Base-by-base conservation (phyloP, 1,139 yeast species). In the Arxiozyma slooffiae region DNA sequence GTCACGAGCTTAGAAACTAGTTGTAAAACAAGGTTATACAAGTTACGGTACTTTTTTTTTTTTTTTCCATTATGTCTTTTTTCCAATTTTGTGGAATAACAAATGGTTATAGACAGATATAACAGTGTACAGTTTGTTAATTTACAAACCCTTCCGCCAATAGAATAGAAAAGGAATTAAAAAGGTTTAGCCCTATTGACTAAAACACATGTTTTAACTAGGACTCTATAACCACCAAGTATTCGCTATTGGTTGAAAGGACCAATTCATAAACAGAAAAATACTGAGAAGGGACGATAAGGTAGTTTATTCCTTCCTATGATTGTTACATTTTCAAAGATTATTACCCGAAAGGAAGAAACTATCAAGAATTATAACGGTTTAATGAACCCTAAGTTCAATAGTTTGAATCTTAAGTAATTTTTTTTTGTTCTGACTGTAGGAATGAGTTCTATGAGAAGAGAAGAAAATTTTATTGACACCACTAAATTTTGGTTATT, bases 151-250 rank as follows among this genome's bases (percentile, higher is more conserved):
- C 74, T 76, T 76, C 49, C 77, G 3, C n/a, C n/a, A n/a, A n/a
- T n/a, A n/a, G n/a, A 68, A 74, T 56, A 67, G 82, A 36, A 80
- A 77, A 59, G 81, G n/a, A n/a, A 78, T 53, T 79, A 78, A 60
- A 60, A 73, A 50, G 79, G 77, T 58, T 63, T 77, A 74, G 75
- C 71, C 53, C 76, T 74, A 22, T 78, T 69, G 60, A 58, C 62
- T 22, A 49, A 58, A 23, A 58, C 56, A 46, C 61, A 59, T 23
- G 60, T 60, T 38, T 75, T 77, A 42, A 79, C 78, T 0, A 51
- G 76, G 30, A 71, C 77, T 50, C 81, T 81, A 4, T 78, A 74
- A 72, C 74, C 78, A 1, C 81, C 81, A 16, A 65, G 68, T 53
- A 79, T 79, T 1, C 60, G 74, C 50, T 81, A 81, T 7, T 39